phyloP scores from a whole-genome alignment of 176 grass and related monocot species.

The Eragrostis nindensis region DNA sequence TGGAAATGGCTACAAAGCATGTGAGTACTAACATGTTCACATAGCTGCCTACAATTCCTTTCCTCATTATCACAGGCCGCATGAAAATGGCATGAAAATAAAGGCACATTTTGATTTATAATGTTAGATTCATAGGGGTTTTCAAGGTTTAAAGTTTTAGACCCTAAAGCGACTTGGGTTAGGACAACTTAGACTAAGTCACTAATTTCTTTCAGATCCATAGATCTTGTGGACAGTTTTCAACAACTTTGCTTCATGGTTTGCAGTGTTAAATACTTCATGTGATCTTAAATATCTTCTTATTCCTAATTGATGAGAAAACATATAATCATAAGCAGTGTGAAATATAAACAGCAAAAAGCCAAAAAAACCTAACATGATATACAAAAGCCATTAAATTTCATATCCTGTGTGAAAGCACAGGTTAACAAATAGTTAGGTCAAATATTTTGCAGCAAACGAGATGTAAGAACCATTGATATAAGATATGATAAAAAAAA shows the following conservation, averaged over 20 bases:
- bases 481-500: background rate
- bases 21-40: background rate
- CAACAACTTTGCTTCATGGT: too few species aligned
- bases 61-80: background rate
- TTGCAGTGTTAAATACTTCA: too few species aligned
- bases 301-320: conserved; percentile 7
- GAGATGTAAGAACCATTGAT: background rate
- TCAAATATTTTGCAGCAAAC: conserved; percentile 21
- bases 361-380: background rate
- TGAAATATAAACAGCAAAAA: background rate
- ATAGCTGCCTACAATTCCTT: background rate
- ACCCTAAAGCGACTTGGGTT: too few species aligned
- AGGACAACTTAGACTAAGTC: too few species aligned
- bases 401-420: background rate
- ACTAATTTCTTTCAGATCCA: too few species aligned
- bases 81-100: background rate
- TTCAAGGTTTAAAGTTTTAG: background rate
- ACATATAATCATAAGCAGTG: conserved; percentile 18
- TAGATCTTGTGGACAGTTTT: too few species aligned
- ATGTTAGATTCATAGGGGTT: background rate
- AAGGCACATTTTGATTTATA: background rate
- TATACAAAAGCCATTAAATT: background rate
- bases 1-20: background rate
- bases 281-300: background rate
- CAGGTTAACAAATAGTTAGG: background rate